Conservation (phyloP, 2,329 filamentous ascomycete genomes). For the Fusarium gaditjirri region DNA sequence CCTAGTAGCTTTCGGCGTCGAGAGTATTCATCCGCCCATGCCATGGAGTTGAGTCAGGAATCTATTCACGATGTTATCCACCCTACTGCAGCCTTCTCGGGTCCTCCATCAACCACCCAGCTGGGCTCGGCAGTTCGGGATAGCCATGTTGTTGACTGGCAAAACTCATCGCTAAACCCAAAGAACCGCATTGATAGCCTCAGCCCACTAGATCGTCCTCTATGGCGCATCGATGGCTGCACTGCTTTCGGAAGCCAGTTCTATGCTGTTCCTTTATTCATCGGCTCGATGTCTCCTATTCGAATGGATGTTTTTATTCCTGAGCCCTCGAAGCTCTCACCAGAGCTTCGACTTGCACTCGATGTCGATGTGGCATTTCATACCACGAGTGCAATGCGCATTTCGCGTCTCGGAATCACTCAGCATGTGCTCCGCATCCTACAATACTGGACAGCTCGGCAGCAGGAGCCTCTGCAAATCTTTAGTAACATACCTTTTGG, state of each 20-base stretch:
- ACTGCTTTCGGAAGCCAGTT: constrained; percentile 67
- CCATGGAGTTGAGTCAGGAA: constrained; percentile 65
- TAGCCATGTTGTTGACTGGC: constrained; percentile 51
- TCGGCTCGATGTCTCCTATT: constrained; percentile 58
- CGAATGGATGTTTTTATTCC: constrained; percentile 69
- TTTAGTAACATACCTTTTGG: constrained; percentile 66
- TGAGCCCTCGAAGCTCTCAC: constrained; percentile 56
- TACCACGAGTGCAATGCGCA: constrained; percentile 60
- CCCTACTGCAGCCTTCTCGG: constrained; percentile 64
- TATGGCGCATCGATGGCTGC: constrained; percentile 70
- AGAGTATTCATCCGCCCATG: constrained; percentile 15
- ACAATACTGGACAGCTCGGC: constrained; percentile 59
- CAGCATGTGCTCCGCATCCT: constrained; percentile 65
- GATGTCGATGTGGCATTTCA: constrained; percentile 64
- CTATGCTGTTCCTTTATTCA: constrained; percentile 65
- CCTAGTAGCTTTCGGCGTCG: constrained; percentile 9
- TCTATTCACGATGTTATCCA: constrained; percentile 67
- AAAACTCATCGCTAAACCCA: constrained; percentile 64
- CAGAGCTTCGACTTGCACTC: constrained; percentile 57
- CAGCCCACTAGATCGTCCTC: constrained; percentile 53
- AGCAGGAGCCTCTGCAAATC: constrained; percentile 45
- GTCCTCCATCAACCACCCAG: constrained; percentile 5
- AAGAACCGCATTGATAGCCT: constrained; percentile 71
- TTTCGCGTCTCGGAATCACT: constrained; percentile 62
- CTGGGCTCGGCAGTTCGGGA: constrained; percentile 1